Evolutionary conservation across 1,139 yeast species (phyloP), one percentile per base, ranked within the genome.

Genomic region (Eremothecium cymbalariae): DNA sequence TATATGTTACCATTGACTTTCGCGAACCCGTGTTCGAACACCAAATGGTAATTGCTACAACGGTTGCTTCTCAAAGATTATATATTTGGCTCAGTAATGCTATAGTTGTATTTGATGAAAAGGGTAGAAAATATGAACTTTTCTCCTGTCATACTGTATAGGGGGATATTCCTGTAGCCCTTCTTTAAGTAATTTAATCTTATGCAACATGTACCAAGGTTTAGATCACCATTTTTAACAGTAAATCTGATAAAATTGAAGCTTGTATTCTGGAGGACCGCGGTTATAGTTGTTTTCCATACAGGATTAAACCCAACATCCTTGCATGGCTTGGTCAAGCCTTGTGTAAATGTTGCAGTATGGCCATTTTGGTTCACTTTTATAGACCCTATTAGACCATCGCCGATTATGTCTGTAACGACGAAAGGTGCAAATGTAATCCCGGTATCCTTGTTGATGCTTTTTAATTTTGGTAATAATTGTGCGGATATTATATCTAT

Each of bases 291-390:
- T 32, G 71, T 66, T 46, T 79, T 73, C 95, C 95, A 86, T 2
- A 69, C 60, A 0, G 97, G 96, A 54, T 82, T 86, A 57, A 83
- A 85, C 0, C 96, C 95, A 56, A 86, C 85, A 34, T 56, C 59
- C 18, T 44, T 48, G 18, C 62, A 51, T 5, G 44, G 29, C 9
- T 41, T 42, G 0, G 66, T 59, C 2, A 45, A 27, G 8, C 42
- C 47, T 13, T 42, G 42, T 3, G 39, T 29, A 8, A 43, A 32
- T 8, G 37, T 12, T 8, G 24, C 31, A 6, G 32, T 25, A 7
- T 29, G 11, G 26, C 57, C 58, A 22, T 48, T 52, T n/a, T n/a
- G n/a, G 9, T 25, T 69, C 68, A 13, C 51, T 39, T 3, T 73
- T 63, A 3, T 62, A 51, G 4, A 55, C 43, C 0, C 84, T 70